These are phyloP conservation scores for Guadua angustifolia DNA, from an alignment of 176 grass and related monocot species.

Conservation along the genomic window DNA sequence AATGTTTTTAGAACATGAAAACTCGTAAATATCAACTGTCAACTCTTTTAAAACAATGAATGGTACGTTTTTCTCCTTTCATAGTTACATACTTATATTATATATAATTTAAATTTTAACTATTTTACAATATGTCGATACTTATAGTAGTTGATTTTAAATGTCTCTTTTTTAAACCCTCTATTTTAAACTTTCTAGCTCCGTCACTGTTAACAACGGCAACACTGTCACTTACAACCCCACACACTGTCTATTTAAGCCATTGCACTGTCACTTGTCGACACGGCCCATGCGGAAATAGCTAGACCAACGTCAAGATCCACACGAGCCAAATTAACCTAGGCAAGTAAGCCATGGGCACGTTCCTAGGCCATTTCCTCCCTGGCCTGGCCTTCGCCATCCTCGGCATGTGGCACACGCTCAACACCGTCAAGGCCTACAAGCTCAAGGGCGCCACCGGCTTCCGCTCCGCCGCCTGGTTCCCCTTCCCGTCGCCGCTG, in stretches of 20 bases:
- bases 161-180: no score
- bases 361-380: conserved; percentile 67
- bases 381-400: conserved; percentile 73
- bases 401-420: conserved; percentile 79
- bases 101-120: no score
- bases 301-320: not conserved
- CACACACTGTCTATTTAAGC: conserved; percentile 31
- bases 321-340: not conserved
- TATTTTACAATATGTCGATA: no score
- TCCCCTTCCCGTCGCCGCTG: conserved; percentile 53
- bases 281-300: not conserved
- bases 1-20: no score
- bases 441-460: conserved; percentile 65
- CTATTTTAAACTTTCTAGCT: no score
- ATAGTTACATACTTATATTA: no score
- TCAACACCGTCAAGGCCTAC: conserved; percentile 70
- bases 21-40: no score
- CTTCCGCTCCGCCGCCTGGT: conserved; percentile 77
- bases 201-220: no score
- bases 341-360: conserved; percentile 55
- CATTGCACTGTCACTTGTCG: not conserved
- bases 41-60: no score
- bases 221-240: not conserved
- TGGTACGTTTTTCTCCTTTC: no score
- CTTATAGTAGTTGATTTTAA: no score